These are phyloP conservation scores for Medicago arabica DNA, from an alignment of 306 rosid species.

Conservation along the genomic window DNA sequence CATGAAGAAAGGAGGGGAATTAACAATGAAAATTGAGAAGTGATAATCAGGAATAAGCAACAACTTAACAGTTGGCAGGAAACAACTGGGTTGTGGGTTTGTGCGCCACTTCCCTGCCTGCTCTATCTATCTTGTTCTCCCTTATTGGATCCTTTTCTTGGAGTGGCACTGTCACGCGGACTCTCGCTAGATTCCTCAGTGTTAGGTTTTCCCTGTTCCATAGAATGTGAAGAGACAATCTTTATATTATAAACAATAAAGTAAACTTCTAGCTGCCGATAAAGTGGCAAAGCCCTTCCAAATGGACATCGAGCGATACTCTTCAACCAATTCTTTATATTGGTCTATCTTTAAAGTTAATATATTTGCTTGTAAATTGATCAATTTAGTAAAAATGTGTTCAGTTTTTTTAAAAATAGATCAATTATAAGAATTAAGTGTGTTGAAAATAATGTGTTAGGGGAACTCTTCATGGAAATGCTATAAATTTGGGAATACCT, in stretches of 20 bases:
- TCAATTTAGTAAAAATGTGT: not conserved
- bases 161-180: conserved; percentile 40
- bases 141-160: conserved; percentile 44
- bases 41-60: conserved; percentile 33
- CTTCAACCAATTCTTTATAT: not conserved
- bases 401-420: not conserved
- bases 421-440: not conserved
- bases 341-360: not conserved
- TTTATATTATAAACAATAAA: conserved; percentile 38
- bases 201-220: conserved; percentile 56
- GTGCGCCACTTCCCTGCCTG: conserved; percentile 30
- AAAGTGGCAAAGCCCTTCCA: conserved; percentile 20
- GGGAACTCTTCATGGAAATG: not conserved
- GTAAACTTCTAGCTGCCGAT: conserved; percentile 6
- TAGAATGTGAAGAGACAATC: conserved; percentile 34
- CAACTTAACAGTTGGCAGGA: conserved; percentile 18
- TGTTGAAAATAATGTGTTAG: not conserved
- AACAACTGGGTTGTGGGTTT: conserved; percentile 1
- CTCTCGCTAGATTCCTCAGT: conserved; percentile 48
- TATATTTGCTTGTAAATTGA: not conserved
- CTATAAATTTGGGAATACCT: conserved; percentile 23
- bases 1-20: not conserved
- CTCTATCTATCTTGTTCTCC: conserved; percentile 44
- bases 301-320: not conserved
- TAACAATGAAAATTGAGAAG: not conserved